Evolutionary conservation across 495 filamentous ascomycete genomes (phyloP), one percentile per base, ranked within the genome.

Genomic region (Penicillium tannophilum): DNA sequence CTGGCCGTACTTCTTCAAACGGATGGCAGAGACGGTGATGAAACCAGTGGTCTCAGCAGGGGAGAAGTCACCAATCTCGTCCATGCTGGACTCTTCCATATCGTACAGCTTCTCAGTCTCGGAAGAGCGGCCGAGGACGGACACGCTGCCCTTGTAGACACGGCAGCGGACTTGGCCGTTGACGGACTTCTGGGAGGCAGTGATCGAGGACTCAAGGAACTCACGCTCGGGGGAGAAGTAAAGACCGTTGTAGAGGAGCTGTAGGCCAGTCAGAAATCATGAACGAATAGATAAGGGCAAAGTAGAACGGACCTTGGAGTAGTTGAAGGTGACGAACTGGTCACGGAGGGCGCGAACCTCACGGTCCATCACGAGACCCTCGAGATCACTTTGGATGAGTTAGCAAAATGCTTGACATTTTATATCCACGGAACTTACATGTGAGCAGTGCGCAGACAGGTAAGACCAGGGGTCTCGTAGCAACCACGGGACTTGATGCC

Each of bases 401-500:
- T 26, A 68, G 60, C 30, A 4, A 11, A 30, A 12, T 5, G 4
- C n/a, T 35, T 39, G 19, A 49, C 1, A 6, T n/a, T 19, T 23
- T 8, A 14, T 24, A 59, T 47, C 1, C 23, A 8, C 4, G 30
- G 23, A n/a, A 68, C 67, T 62, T 56, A 76, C 72, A 91, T 67
- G 76, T 94, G 92, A 43, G 90, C 91, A 54, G 84, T 76, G 51
- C 91, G 86, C 51, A 90, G 80, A 75, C 85, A 84, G 52, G 90
- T 93, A 45, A 91, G 75, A 63, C 82, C 81, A 46, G 86, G 85
- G 51, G 91, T 87, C 71, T 96, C 93, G 80, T 97, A 96, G 84
- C 92, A 96, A 64, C 92, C 92, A 66, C 92, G 86, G 70, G 83
- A 87, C 84, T 96, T 95, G 69, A 94, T 77, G 64, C 86, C 90